A percentile compares a stretch with the other conserved stretches of the same genome.
Evolutionary conservation across 139 green algal species (phyloP).

Genomic region (Picochlorum sp.): DNA sequence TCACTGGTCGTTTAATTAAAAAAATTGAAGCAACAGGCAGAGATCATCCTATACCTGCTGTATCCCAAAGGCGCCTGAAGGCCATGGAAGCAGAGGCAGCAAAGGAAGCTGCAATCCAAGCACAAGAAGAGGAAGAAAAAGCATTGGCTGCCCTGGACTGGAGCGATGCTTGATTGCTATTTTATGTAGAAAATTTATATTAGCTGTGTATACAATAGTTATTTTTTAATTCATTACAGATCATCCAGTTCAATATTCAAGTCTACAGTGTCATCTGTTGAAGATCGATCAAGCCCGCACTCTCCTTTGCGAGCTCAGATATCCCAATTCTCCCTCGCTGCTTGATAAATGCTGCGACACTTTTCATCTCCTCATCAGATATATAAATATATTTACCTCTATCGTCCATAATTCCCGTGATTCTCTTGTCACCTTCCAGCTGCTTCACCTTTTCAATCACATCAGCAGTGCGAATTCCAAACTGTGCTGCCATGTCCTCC

Average conservation of each 20-base stretch:
- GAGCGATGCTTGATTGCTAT: constrained; percentile 1
- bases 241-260: neutral
- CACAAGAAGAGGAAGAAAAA: constrained; percentile 59
- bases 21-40: constrained; percentile 42
- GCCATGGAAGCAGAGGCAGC: constrained; percentile 35
- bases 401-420: constrained; percentile 92
- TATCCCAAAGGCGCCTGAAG: constrained; percentile 29
- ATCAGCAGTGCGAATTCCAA: constrained; percentile 70
- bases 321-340: constrained; percentile 69
- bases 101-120: constrained; percentile 40
- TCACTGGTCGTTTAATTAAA: constrained; percentile 40
- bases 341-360: constrained; percentile 69
- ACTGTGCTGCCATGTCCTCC: constrained; percentile 80
- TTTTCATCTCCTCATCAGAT: constrained; percentile 75
- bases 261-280: neutral
- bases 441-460: constrained; percentile 63
- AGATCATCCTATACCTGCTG: constrained; percentile 34
- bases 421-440: constrained; percentile 60
- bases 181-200: neutral
- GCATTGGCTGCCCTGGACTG: constrained; percentile 10
- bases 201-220: neutral
- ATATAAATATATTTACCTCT: constrained; percentile 96
- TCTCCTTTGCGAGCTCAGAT: constrained; percentile 58
- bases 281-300: constrained; percentile 15
- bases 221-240: constrained; percentile 4